Evolutionary conservation across 495 filamentous ascomycete species (phyloP).

Genomic region (Penicillium silybi): DNA sequence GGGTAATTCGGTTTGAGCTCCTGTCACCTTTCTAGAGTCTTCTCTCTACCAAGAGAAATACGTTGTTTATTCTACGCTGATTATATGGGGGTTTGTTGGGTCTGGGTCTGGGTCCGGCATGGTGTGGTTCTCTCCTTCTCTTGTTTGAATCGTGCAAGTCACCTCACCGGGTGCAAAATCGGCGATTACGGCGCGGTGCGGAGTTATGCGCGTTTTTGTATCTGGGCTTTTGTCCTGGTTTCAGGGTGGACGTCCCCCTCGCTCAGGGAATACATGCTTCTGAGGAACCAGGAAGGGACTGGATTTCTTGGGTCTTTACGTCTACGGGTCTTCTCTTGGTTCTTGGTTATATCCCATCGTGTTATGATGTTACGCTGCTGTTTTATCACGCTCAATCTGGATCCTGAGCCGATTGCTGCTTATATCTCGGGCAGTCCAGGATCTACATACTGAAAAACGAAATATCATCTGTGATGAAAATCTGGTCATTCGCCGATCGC

Average conservation of each 20-base stretch:
- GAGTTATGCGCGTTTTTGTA: constrained; percentile 2
- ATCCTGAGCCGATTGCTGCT: constrained; percentile 7
- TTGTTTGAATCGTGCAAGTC: neutral
- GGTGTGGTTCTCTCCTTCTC: neutral
- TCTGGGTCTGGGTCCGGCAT: neutral
- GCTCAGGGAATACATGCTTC: neutral
- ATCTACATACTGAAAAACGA: constrained; percentile 5
- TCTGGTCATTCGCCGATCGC: neutral
- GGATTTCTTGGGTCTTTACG: neutral
- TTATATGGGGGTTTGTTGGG: neutral
- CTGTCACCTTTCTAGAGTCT: neutral
- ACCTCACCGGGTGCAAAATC: constrained; percentile 10
- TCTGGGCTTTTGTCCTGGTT: neutral
- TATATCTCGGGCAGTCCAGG: constrained; percentile 3
- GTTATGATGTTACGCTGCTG: constrained; percentile 30
- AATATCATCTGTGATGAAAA: constrained; percentile 3
- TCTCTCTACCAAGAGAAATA: neutral
- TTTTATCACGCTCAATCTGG: constrained; percentile 12
- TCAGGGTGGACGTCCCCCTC: neutral
- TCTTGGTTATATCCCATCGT: constrained; percentile 33
- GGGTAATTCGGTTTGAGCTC: constrained; percentile 5
- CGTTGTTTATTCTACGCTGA: neutral
- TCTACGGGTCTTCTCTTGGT: constrained; percentile 9
- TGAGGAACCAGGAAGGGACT: neutral
- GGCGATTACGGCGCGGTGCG: constrained; percentile 15